These are phyloP conservation scores for Cladosporium sp. DNA, from an alignment of 2,329 filamentous ascomycete genomes.

Conservation along the genomic window DNA sequence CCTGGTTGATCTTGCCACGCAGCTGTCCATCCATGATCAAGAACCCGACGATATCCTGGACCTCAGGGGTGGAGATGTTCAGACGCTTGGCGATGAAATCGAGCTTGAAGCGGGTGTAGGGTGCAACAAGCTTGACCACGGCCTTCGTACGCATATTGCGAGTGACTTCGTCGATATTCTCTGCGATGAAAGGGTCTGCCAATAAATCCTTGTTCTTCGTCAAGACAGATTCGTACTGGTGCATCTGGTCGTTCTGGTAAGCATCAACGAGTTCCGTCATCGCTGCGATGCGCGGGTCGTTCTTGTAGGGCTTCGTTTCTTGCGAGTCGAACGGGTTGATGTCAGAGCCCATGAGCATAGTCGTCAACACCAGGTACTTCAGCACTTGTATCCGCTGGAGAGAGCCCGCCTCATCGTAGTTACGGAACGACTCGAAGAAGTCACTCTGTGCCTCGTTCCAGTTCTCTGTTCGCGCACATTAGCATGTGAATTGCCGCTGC, in stretches of 20 bases:
- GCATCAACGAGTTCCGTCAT: constrained; percentile 98
- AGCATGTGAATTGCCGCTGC: constrained; percentile 17
- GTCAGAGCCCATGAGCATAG: constrained; percentile 96
- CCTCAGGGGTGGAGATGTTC: constrained; percentile 77
- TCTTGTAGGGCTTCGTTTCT: constrained; percentile 97
- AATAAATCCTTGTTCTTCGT: constrained; percentile 85
- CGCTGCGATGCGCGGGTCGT: constrained; percentile 86
- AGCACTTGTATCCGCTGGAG: constrained; percentile 94
- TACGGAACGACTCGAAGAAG: constrained; percentile 98
- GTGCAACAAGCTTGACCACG: constrained; percentile 85
- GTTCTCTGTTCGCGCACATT: constrained; percentile 59
- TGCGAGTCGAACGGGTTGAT: constrained; percentile 99
- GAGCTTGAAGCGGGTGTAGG: constrained; percentile 88
- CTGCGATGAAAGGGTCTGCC: constrained; percentile 90
- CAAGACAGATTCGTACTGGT: constrained; percentile 82
- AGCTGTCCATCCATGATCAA: constrained; percentile 88
- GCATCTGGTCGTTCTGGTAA: constrained; percentile 92
- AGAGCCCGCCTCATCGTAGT: constrained; percentile 97
- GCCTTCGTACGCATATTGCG: constrained; percentile 98
- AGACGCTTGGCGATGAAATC: constrained; percentile 84
- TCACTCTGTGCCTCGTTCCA: constrained; percentile 97
- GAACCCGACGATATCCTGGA: constrained; percentile 92
- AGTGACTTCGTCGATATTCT: constrained; percentile 98
- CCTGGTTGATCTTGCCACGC: constrained; percentile 82
- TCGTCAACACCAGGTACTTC: constrained; percentile 92